Conservation (phyloP, 1,284 basidiomycete species). For the Earliella scabrosa region DNA sequence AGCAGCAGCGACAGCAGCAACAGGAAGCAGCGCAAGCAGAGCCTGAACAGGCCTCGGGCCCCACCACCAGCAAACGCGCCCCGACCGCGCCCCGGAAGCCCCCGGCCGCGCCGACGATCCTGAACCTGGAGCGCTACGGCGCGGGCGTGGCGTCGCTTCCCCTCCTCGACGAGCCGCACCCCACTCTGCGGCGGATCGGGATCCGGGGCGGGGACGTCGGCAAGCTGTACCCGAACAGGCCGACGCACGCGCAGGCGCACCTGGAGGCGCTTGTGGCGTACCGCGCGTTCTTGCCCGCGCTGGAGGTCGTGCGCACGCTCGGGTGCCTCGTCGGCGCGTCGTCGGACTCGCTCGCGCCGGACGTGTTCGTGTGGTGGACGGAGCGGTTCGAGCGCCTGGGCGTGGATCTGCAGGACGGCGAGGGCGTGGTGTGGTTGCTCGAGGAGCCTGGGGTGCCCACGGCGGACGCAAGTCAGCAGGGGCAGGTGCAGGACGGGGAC, state of each 20-base stretch:
- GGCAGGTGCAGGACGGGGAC: background rate
- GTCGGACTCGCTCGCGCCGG: slow-evolving; percentile 45
- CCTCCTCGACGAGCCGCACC: slow-evolving; percentile 36
- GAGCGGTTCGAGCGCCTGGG: slow-evolving; percentile 53
- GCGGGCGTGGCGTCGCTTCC: slow-evolving; percentile 31
- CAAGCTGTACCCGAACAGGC: slow-evolving; percentile 47
- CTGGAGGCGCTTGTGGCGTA: slow-evolving; percentile 44
- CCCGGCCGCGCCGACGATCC: background rate
- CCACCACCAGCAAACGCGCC: too few relatives aligned
- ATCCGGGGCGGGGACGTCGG: slow-evolving; percentile 46
- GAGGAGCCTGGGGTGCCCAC: too few relatives aligned
- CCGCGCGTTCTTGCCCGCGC: slow-evolving; percentile 44
- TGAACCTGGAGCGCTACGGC: slow-evolving; percentile 6
- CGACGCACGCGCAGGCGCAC: slow-evolving; percentile 40
- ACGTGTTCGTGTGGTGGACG: slow-evolving; percentile 59
- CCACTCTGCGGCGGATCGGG: slow-evolving; percentile 48
- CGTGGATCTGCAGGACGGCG: slow-evolving; percentile 55
- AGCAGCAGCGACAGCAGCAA: background rate
- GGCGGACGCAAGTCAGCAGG: too few relatives aligned
- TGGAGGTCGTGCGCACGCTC: slow-evolving; percentile 50
- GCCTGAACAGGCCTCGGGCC: background rate
- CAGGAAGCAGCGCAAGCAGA: background rate
- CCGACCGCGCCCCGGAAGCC: too few relatives aligned
- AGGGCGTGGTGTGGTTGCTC: slow-evolving; percentile 50
- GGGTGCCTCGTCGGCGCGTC: slow-evolving; percentile 51